Percentiles rank a stretch among this genome's conserved stretches.
These are phyloP conservation scores for Puccinia triticina DNA, from an alignment of 1,284 basidiomycete genomes.

Conservation along the genomic window DNA sequence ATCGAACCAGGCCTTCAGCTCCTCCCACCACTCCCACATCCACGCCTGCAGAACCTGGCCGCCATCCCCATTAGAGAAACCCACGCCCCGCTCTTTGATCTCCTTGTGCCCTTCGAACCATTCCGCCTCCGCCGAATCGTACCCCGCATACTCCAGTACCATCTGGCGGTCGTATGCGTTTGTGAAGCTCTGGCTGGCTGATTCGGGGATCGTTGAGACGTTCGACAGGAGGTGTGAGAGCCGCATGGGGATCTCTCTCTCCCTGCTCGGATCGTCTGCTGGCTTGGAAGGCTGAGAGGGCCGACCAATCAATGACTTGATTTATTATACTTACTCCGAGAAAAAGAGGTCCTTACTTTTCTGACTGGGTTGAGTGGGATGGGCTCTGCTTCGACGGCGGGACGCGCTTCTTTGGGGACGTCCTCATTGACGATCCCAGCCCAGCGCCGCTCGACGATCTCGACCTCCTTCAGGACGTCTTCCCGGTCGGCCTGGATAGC, in stretches of 20 bases:
- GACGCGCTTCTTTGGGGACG: neutral
- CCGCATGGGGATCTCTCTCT: constrained; percentile 39
- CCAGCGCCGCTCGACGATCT: constrained; percentile 27
- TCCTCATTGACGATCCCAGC: neutral
- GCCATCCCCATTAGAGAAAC: constrained; percentile 27
- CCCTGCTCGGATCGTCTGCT: constrained; percentile 35
- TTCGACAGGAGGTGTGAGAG: constrained; percentile 43
- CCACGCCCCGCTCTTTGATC: constrained; percentile 25
- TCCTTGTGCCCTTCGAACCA: constrained; percentile 50
- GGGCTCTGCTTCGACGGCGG: neutral
- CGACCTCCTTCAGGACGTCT: constrained; percentile 38
- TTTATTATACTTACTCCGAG: neutral
- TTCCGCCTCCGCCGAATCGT: constrained; percentile 49
- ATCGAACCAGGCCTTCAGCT: constrained; percentile 38
- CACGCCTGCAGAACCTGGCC: constrained; percentile 46
- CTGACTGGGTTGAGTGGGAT: constrained; percentile 37
- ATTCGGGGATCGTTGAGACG: constrained; percentile 48
- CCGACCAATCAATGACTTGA: neutral
- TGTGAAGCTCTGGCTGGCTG: neutral
- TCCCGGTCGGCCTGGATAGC: neutral
- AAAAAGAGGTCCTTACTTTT: constrained; percentile 4
- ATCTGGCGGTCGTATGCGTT: constrained; percentile 44
- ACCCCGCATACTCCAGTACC: constrained; percentile 47
- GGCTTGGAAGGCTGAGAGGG: constrained; percentile 36
- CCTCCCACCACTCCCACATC: constrained; percentile 50